These are phyloP conservation scores for Vickermania ingenoplastis DNA, from an alignment of 208 protist species.

Conservation along the genomic window DNA sequence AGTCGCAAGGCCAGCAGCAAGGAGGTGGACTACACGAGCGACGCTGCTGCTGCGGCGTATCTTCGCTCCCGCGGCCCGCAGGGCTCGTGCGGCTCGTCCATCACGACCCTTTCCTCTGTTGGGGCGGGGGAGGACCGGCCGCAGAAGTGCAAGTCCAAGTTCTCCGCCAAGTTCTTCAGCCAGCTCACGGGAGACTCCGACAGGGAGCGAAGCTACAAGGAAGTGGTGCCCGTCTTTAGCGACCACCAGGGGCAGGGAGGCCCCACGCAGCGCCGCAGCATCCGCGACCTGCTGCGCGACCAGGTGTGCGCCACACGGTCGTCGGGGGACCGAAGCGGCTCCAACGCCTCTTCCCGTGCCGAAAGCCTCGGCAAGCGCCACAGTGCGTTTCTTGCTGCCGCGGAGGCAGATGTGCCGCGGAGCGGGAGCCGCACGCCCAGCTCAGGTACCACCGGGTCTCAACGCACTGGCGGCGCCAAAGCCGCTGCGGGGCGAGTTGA, in stretches of 20 bases:
- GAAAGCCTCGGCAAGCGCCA: neutral
- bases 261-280: neutral
- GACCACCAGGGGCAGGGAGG: too few species aligned
- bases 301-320: neutral
- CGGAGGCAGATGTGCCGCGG: neutral
- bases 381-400: neutral
- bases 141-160: neutral
- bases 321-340: neutral
- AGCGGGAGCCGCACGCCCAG: neutral
- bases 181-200: neutral
- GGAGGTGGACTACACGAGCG: neutral
- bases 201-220: neutral
- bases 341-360: too few species aligned
- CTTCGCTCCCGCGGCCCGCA: neutral
- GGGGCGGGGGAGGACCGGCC: neutral
- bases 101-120: neutral
- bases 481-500: neutral
- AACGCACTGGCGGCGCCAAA: neutral
- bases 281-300: neutral
- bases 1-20: too few species aligned
- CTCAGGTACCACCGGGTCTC: neutral
- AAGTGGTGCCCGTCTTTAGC: neutral
- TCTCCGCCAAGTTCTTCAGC: neutral
- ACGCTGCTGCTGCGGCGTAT: neutral
- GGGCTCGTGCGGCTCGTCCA: neutral